phyloP scores from a whole-genome alignment of 73 alveolate genomes.

The Paramecium pentaurelia region DNA sequence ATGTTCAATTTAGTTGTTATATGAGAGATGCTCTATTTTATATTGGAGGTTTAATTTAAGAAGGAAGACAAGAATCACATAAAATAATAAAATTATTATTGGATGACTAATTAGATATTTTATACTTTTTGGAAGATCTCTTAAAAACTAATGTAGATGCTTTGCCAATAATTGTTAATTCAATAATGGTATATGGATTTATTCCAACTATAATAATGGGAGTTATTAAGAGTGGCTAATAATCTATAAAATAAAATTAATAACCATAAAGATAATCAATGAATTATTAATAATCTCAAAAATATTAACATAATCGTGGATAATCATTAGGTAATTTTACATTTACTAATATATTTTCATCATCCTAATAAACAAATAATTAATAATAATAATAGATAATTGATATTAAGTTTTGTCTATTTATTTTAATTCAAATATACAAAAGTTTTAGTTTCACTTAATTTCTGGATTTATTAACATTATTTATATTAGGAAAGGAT shows the following conservation, averaged over 20 bases:
- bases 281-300: not conserved
- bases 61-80: not conserved
- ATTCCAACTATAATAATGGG: not conserved
- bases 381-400: not conserved
- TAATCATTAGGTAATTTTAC: not conserved
- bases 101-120: slow-evolving; percentile 5
- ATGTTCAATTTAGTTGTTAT: not conserved
- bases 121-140: not conserved
- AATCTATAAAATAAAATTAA: not conserved
- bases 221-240: not conserved
- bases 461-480: not conserved
- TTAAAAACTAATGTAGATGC: not conserved
- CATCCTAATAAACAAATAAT: not conserved
- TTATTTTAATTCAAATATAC: not conserved
- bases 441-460: not conserved
- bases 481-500: not conserved
- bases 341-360: not conserved
- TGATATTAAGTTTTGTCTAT: not conserved
- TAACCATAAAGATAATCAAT: not conserved
- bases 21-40: not conserved
- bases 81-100: not conserved
- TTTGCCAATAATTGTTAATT: not conserved
- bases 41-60: not conserved
- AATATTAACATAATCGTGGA: not conserved
- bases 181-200: slow-evolving; percentile 1